These are phyloP conservation scores for Beauveria sp. DNA, from an alignment of 2,329 filamentous ascomycete genomes.

Conservation along the genomic window DNA sequence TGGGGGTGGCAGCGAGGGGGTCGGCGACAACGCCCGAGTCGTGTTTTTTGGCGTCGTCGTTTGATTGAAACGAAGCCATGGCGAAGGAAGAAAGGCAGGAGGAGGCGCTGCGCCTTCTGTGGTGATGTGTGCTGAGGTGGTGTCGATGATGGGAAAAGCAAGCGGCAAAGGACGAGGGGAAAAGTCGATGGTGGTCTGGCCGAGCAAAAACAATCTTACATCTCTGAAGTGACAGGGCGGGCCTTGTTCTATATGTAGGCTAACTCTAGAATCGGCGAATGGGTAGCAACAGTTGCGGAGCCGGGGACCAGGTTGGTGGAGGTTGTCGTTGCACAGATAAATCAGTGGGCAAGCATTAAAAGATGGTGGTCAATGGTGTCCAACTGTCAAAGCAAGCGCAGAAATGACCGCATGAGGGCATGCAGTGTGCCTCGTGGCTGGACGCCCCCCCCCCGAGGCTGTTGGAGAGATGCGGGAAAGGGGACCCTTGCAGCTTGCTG, in stretches of 20 bases:
- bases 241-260: neutral
- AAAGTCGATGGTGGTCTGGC: neutral
- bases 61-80: neutral
- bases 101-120: neutral
- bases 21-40: neutral
- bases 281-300: neutral
- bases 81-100: neutral
- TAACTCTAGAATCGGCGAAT: neutral
- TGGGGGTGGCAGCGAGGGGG: neutral
- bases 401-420: neutral
- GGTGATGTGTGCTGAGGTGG: neutral
- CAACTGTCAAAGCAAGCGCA: neutral
- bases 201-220: neutral
- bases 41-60: neutral
- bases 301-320: neutral
- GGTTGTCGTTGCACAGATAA: neutral
- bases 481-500: neutral
- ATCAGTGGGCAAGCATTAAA: neutral
- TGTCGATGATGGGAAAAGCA: neutral
- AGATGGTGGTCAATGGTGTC: neutral
- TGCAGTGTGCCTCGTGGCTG: neutral
- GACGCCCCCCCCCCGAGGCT: neutral
- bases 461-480: neutral
- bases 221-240: neutral
- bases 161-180: neutral